These are phyloP conservation scores for Thuja plicata DNA, from an alignment of 83 land plant genomes.

Conservation along the genomic window DNA sequence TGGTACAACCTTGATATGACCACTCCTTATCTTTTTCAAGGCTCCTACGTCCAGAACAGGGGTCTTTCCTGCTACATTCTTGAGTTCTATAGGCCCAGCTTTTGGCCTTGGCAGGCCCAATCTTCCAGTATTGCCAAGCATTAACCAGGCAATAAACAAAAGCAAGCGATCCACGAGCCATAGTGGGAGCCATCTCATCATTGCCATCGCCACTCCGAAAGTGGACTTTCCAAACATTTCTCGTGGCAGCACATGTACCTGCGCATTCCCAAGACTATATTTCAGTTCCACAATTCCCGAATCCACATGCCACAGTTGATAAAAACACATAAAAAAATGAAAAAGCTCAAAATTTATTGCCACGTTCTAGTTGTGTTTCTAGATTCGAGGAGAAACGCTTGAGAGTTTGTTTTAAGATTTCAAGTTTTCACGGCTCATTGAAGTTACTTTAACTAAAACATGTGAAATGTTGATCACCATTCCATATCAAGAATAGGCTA, in stretches of 20 bases:
- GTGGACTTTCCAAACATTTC: slow-evolving; percentile 56
- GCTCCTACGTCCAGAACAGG: slow-evolving; percentile 66
- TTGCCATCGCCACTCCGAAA: slow-evolving; percentile 45
- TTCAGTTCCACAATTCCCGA: background rate
- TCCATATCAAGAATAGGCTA: background rate
- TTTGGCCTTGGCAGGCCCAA: slow-evolving; percentile 54
- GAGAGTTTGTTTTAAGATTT: background rate
- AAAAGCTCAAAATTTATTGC: too few species aligned
- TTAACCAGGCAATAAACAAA: slow-evolving; percentile 24
- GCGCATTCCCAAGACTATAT: slow-evolving; percentile 5
- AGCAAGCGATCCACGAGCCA: slow-evolving; percentile 53
- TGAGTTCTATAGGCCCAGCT: slow-evolving; percentile 60
- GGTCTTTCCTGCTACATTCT: slow-evolving; percentile 52
- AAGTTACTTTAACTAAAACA: background rate
- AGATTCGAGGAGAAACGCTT: background rate
- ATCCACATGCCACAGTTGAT: background rate
- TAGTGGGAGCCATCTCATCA: slow-evolving; percentile 58
- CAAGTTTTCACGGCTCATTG: background rate
- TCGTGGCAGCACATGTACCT: slow-evolving; percentile 60
- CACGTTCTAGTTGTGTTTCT: background rate
- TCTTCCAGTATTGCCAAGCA: slow-evolving; percentile 38
- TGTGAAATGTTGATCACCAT: too few species aligned
- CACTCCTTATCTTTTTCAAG: slow-evolving; percentile 42
- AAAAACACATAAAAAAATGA: background rate
- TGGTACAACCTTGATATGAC: slow-evolving; percentile 65